Conservation (phyloP, 345 rosid species). For the Syzygium jambos region DNA sequence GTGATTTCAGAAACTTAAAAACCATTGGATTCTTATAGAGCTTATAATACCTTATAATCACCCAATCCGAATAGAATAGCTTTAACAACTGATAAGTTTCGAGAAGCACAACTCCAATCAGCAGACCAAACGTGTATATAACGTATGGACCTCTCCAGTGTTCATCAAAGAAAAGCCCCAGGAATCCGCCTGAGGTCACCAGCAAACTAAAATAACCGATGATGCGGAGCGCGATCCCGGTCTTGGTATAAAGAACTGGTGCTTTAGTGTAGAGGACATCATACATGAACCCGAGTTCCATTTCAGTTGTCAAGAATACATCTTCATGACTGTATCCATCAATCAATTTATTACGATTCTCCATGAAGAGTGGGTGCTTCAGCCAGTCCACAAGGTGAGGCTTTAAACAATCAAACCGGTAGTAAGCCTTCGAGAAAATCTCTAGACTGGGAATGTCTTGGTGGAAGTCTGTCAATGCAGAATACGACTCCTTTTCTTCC, state of each 20-base stretch:
- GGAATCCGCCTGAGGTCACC: not conserved
- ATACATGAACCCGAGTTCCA: slow-evolving; percentile 8
- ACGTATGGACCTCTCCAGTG: not conserved
- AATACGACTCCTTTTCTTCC: not conserved
- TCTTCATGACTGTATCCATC: not conserved
- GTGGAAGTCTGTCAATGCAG: not conserved
- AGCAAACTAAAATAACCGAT: not conserved
- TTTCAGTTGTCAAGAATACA: not conserved
- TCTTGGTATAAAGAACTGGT: not conserved
- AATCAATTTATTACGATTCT: not conserved
- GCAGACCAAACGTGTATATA: not conserved
- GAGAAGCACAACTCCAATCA: not conserved
- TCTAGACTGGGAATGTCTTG: fast-evolving
- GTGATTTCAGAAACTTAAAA: not conserved
- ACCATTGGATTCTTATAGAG: too few species aligned
- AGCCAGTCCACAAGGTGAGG: slow-evolving; percentile 3
- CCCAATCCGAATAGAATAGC: not conserved
- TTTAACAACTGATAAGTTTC: not conserved
- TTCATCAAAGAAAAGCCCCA: not conserved
- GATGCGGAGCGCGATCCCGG: not conserved
- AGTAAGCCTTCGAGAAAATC: not conserved
- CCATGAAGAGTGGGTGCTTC: not conserved
- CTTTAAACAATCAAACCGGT: slow-evolving; percentile 1
- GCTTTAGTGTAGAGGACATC: slow-evolving; percentile 14
- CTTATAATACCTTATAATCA: not conserved